Base-by-base conservation (phyloP, 2,329 filamentous ascomycete species). In the Sarocladium oryzae region DNA sequence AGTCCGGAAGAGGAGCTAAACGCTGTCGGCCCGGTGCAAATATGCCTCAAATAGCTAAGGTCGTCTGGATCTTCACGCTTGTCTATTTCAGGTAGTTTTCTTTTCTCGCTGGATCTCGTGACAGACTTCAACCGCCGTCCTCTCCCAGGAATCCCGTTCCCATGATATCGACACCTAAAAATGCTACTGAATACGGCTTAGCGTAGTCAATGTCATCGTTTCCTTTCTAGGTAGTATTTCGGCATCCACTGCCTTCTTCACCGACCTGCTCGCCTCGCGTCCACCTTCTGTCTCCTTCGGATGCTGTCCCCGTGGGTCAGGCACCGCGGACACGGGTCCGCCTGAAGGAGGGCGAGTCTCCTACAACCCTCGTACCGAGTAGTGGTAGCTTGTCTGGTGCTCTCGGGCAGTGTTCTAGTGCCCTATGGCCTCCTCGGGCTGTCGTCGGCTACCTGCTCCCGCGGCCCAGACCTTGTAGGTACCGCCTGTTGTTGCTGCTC, bases 241-340 rank as follows among this genome's bases (percentile, higher is more conserved):
- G 43, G 26, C 43, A 43, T 43, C 36, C 9, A 4, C 26, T 18
- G 26, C 43, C 43, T 21, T 33, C 16, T 43, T 28, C 40, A 43
- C 40, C 40, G 40, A 43, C 40, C 13, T 26, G 21, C 40, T 43
- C 40, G 8, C 15, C 11, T 48, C 18, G 37, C 18, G 18, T 41
- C 37, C 37, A 41, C 20, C 37, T 41, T n/a, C n/a, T 32, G 16
- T 26, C 40, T 28, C 43, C 18, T 33, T 33, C 43, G 43, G 11
- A 20, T 26, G 21, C 40, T 8, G 26, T 5, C 43, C n/a, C 5
- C 43, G 28, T 16, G 26, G 18, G 18, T 28, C 11, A 21, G n/a
- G 43, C 43, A 48, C 26, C 26, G 16, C 43, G 43, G 43, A 33
- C 10, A 48, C 43, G 26, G 26, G 33, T 48, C 43, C 43, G 24